Evolutionary conservation across 768 basidiomycete species (phyloP), one percentile per base, ranked within the genome.

Genomic region (Tylopilus sp.): DNA sequence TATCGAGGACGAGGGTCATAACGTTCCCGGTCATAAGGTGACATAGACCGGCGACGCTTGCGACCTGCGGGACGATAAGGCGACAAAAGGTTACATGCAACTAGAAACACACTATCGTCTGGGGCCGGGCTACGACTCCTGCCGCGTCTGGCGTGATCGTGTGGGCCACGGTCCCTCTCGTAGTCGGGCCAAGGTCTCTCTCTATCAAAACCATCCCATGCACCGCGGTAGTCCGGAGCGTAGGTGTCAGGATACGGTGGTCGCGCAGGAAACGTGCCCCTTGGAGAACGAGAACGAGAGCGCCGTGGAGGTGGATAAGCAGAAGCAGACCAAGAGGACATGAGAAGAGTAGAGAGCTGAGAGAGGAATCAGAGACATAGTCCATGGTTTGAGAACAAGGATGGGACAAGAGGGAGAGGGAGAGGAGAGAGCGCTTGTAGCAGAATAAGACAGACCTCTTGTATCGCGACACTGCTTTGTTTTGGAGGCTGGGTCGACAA

Each of bases 401-500:
- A 80, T 75, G 70, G 73, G 71, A 80, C 76, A 80, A 76, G 79
- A 77, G 78, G 34, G 34, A 63, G 83, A 80, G 79, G 64, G 71
- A 78, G 75, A 77, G 80, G 78, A 76, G 76, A 82, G 81, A 82
- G 85, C 82, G 85, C 63, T 63, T 51, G 61, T 57, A 86, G 67
- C 62, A 84, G 67, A 69, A 68, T 65, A 85, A 85, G 81, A 92
- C 89, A 88, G 89, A 92, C 89, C 89, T 92, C 87, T 86, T 84
- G 78, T 76, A 72, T 71, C 75, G 74, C 76, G 73, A 74, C 72
- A 76, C 76, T 67, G 66, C 55, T 60, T 56, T 65, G 61, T 63
- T 70, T 70, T 72, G 62, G 22, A 63, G 76, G 57, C 65, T 48
- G 55, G 37, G 57, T 57, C 64, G 53, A 62, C 51, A 29, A 60